Evolutionary conservation across 192 early-diverging fungal species (phyloP).

Genomic region (Rhizophagus clarus): DNA sequence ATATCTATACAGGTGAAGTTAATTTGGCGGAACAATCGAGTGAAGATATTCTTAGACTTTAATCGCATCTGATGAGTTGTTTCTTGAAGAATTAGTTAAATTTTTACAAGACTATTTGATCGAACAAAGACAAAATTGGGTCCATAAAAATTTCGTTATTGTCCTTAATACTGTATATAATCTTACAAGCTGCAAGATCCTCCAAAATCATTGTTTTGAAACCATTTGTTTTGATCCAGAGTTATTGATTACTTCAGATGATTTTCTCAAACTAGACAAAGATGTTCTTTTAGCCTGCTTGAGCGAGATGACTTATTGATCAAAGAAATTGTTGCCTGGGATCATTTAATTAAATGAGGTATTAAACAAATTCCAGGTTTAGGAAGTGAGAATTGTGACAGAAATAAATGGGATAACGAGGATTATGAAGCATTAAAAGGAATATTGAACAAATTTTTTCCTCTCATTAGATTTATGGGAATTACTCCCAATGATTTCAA

Average conservation of each 20-base stretch:
- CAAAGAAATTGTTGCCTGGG: neutral
- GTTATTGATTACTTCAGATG: neutral
- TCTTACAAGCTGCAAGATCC: no score
- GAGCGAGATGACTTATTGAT: neutral
- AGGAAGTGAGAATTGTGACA: neutral
- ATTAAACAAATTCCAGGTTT: neutral
- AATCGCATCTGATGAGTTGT: neutral
- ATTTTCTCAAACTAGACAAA: slow-evolving; percentile 9
- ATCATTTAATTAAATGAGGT: neutral
- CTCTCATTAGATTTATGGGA: neutral
- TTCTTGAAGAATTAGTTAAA: slow-evolving; percentile 5
- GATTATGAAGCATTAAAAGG: neutral
- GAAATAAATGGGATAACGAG: neutral
- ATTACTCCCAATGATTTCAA: neutral
- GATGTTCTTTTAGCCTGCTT: neutral
- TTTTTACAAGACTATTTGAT: neutral
- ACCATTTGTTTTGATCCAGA: neutral
- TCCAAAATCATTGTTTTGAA: neutral
- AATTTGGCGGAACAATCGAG: no score
- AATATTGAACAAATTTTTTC: neutral
- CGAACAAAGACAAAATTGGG: no score
- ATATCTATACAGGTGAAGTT: no score
- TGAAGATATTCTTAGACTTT: neutral
- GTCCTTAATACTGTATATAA: no score
- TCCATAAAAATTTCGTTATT: no score